These are phyloP conservation scores for Lasiosphaeria ovina DNA, from an alignment of 495 filamentous ascomycete species.

Conservation along the genomic window DNA sequence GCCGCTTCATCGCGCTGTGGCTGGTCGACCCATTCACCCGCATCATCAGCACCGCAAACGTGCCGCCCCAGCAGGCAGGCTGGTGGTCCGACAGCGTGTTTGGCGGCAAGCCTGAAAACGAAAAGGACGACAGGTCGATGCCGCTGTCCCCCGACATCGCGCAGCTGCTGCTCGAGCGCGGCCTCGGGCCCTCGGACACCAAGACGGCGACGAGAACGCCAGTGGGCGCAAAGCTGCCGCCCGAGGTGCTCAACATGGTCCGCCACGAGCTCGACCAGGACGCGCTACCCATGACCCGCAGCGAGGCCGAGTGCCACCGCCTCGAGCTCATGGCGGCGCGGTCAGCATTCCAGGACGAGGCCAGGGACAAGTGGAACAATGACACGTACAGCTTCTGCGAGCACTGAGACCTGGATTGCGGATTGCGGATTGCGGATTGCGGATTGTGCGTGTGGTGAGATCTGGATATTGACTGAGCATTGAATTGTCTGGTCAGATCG, in stretches of 20 bases:
- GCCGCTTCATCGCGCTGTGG: conserved; percentile 56
- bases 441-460: too few relatives aligned
- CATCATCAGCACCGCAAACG: conserved; percentile 55
- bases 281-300: conserved; percentile 34
- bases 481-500: too few relatives aligned
- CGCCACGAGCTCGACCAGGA: conserved; percentile 21
- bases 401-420: conserved; percentile 6
- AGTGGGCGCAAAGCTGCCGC: conserved; percentile 27
- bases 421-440: too few relatives aligned
- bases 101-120: conserved; percentile 8
- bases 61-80: conserved; percentile 50
- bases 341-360: conserved; percentile 3
- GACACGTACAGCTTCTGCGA: conserved; percentile 17
- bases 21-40: conserved; percentile 54
- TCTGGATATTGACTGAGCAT: too few relatives aligned
- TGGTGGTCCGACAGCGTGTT: conserved; percentile 41
- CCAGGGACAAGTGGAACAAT: conserved; percentile 3
- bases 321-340: conserved; percentile 51
- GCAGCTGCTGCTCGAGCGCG: conserved; percentile 38
- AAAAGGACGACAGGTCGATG: conserved; percentile 1
- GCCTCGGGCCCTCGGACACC: conserved; percentile 9
- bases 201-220: conserved; percentile 16
- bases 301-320: conserved; percentile 46
- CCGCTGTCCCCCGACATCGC: conserved; percentile 24
- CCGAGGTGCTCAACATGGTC: conserved; percentile 42